These are phyloP conservation scores for Halocafeteria seosinensis DNA, from an alignment of 108 stramenopile genomes.

Conservation along the genomic window DNA sequence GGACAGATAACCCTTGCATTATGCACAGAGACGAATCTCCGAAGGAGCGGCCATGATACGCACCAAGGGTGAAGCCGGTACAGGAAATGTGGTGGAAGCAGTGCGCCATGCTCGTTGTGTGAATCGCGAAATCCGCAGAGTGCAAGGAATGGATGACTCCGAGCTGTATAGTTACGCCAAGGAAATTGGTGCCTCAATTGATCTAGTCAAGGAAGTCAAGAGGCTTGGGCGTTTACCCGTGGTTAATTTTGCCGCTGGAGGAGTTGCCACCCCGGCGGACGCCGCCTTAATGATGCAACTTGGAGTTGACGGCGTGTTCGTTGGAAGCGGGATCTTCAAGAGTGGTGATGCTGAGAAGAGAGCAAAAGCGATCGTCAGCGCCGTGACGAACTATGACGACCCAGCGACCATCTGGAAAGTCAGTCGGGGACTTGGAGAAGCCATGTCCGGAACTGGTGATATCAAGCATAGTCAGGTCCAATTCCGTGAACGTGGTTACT, in stretches of 20 bases:
- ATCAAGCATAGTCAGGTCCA: constrained; percentile 82
- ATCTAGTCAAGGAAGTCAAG: constrained; percentile 65
- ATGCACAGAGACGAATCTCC: constrained; percentile 68
- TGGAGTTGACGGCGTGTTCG: constrained; percentile 95
- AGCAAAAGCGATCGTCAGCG: constrained; percentile 82
- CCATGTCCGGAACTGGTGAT: constrained; percentile 93
- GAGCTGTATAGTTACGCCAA: constrained; percentile 93
- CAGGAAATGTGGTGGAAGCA: constrained; percentile 95
- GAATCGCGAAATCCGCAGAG: constrained; percentile 56
- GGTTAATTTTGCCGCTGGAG: constrained; percentile 97
- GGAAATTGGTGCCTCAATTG: constrained; percentile 73
- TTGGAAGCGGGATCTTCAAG: constrained; percentile 94
- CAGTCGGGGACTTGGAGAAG: constrained; percentile 74
- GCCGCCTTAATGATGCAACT: constrained; percentile 99
- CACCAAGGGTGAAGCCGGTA: constrained; percentile 98
- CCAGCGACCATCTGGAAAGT: constrained; percentile 86
- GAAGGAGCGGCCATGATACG: constrained; percentile 96
- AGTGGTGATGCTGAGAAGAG: constrained; percentile 71
- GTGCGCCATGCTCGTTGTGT: constrained; percentile 85
- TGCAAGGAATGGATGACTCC: constrained; percentile 70
- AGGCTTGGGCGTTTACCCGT: constrained; percentile 79
- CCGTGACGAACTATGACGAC: constrained; percentile 85
- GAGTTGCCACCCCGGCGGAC: constrained; percentile 94
- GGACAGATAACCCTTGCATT: not conserved
- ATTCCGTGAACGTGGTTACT: constrained; percentile 72